These are phyloP conservation scores for Pythium oligandrum DNA, from an alignment of 352 stramenopile genomes.

Conservation along the genomic window DNA sequence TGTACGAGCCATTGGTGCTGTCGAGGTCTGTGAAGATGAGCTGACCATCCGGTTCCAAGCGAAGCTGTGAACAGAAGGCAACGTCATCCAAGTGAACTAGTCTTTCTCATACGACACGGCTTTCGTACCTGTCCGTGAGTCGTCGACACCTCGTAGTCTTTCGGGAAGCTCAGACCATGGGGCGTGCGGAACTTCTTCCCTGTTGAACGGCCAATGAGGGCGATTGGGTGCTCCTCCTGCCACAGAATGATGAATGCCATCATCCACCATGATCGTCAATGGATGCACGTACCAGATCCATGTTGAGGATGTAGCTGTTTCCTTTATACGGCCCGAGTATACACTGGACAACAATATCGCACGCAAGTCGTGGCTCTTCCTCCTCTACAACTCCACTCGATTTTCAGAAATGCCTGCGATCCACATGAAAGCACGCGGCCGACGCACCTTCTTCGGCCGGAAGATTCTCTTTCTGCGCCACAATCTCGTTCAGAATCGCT, in stretches of 20 bases:
- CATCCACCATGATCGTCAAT: too few species aligned
- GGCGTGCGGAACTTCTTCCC: constrained; percentile 73
- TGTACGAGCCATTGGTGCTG: constrained; percentile 74
- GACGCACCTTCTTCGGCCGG: constrained; percentile 17
- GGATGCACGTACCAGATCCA: constrained; percentile 36
- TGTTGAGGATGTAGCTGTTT: constrained; percentile 50
- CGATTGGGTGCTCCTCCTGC: constrained; percentile 34
- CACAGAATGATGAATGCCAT: not conserved
- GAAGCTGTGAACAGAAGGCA: constrained; percentile 28
- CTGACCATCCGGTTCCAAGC: constrained; percentile 51
- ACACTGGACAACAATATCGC: constrained; percentile 49
- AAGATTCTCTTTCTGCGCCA: constrained; percentile 60
- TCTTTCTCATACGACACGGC: too few species aligned
- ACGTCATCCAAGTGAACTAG: too few species aligned
- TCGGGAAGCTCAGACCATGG: constrained; percentile 67
- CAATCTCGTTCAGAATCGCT: constrained; percentile 41
- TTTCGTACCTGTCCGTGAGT: constrained; percentile 60
- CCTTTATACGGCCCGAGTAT: constrained; percentile 53
- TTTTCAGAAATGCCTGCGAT: too few species aligned
- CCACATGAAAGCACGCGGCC: too few species aligned
- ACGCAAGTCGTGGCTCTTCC: constrained; percentile 21
- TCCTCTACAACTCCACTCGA: not conserved
- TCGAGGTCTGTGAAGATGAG: constrained; percentile 74
- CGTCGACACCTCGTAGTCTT: constrained; percentile 81
- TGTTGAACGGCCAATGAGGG: constrained; percentile 71